Evolutionary conservation across 1,139 yeast species (phyloP).

Genomic region (Scheffersomyces segobiensis): DNA sequence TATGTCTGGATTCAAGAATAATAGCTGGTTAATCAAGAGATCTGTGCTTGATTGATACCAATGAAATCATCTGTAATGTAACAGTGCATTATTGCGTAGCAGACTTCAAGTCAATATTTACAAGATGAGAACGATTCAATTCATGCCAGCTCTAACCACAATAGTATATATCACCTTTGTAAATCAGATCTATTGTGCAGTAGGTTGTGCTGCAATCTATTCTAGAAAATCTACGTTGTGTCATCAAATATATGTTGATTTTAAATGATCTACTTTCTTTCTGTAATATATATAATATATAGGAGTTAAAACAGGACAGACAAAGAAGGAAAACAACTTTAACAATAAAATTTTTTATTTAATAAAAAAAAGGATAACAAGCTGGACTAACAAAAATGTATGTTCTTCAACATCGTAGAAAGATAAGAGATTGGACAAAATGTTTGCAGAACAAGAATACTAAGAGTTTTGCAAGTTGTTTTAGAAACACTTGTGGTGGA

Average conservation of each 20-base stretch:
- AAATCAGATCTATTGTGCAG: not conserved
- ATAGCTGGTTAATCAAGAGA: not conserved
- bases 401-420: slow-evolving; percentile 1
- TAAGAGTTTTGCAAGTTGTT: slow-evolving; percentile 8
- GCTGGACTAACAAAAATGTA: not conserved
- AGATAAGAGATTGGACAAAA: not conserved
- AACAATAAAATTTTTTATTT: not conserved
- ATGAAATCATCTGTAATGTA: too few relatives aligned
- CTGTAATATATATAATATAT: not conserved
- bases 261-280: not conserved
- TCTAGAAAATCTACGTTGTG: not conserved
- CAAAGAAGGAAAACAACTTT: not conserved
- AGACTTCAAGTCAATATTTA: not conserved
- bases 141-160: not conserved
- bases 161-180: too few relatives aligned
- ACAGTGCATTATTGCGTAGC: not conserved
- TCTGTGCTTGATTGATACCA: not conserved
- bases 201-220: not conserved
- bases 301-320: not conserved
- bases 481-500: slow-evolving; percentile 99
- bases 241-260: not conserved
- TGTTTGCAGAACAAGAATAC: not conserved
- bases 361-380: not conserved
- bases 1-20: not conserved
- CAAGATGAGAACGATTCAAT: not conserved